Percentiles rank a stretch among this genome's conserved stretches.
These are phyloP conservation scores for Pseudogymnoascus sp. DNA, from an alignment of 2,329 filamentous ascomycete species.

Conservation along the genomic window DNA sequence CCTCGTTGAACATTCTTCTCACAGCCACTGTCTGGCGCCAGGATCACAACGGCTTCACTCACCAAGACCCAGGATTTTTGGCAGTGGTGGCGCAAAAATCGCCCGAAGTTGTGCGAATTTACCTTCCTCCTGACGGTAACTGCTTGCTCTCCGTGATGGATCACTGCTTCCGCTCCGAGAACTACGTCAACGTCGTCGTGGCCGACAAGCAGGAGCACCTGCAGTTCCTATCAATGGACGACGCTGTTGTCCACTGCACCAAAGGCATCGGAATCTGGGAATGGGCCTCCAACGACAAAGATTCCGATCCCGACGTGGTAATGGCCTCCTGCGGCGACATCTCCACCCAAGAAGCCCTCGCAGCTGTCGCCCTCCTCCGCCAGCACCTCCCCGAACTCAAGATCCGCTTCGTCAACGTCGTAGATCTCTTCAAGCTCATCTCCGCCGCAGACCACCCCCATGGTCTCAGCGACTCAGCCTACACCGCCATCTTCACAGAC, in stretches of 20 bases:
- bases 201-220: conserved; percentile 74
- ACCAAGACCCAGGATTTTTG: conserved; percentile 74
- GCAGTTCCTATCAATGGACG: conserved; percentile 67
- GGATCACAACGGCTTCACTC: conserved; percentile 78
- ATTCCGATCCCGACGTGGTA: conserved; percentile 62
- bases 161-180: conserved; percentile 64
- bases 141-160: conserved; percentile 68
- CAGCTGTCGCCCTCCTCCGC: conserved; percentile 67
- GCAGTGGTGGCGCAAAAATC: conserved; percentile 74
- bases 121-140: conserved; percentile 73
- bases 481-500: conserved; percentile 61
- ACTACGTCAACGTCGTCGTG: conserved; percentile 77
- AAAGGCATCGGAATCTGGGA: conserved; percentile 75
- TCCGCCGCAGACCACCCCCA: conserved; percentile 63
- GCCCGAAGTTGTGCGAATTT: conserved; percentile 72
- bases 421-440: conserved; percentile 75
- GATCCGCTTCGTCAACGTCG: conserved; percentile 71
- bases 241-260: conserved; percentile 66
- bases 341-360: conserved; percentile 64
- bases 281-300: conserved; percentile 64
- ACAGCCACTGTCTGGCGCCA: conserved; percentile 75
- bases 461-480: conserved; percentile 59
- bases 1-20: conserved; percentile 71
- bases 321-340: conserved; percentile 73
- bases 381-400: conserved; percentile 63